Evolutionary conservation across 108 stramenopile species (phyloP), one percentile per base, ranked within the genome.

Genomic region (Cyclotella distinguenda): DNA sequence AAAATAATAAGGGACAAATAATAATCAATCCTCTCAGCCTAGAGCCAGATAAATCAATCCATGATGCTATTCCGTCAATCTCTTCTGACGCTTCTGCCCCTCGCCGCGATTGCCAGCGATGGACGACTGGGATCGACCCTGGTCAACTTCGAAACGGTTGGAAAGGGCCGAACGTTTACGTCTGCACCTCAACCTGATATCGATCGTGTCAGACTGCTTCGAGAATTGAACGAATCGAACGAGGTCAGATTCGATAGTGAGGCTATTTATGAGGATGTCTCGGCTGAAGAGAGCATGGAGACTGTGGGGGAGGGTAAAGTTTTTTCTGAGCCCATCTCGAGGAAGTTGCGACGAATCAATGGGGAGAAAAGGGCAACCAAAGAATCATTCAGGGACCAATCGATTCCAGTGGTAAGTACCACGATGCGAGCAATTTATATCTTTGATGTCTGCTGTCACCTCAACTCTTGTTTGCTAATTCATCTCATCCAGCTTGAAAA

Each of bases 311-410:
- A 47, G 16, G n/a, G 7, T 0, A 35, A 49, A 19, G 33, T 26
- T 6, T 11, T 23, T 12, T 47, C 33, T 13, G 18, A 22, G 61
- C 45, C 61, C 32, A 49, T 62, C 33, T 21, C 47, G 25, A 35
- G 61, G 12, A 62, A 22, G 46, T 19, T 62, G 6, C 35, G 61
- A 35, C 32, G 21, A 47, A 25, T 62, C 19, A 47, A 34, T 33
- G 47, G 31, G 1, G 43, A 12, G 61, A 21, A 48, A 11, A 34
- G 27, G 45, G 13, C 61, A 16, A 34, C 26, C 3, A 62, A 35
- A 4, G 61, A 62, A 1, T 19, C 16, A 12, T 25, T 34, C 21
- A 15, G 61, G 3, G 33, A 62, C 21, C 18, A 12, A 13, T 35
- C 61, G 16, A 28, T 34, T 48, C 39, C 45, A 15, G 4, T 62